phyloP scores from a whole-genome alignment of 2,329 filamentous ascomycete species.

The Monilinia fructigena region DNA sequence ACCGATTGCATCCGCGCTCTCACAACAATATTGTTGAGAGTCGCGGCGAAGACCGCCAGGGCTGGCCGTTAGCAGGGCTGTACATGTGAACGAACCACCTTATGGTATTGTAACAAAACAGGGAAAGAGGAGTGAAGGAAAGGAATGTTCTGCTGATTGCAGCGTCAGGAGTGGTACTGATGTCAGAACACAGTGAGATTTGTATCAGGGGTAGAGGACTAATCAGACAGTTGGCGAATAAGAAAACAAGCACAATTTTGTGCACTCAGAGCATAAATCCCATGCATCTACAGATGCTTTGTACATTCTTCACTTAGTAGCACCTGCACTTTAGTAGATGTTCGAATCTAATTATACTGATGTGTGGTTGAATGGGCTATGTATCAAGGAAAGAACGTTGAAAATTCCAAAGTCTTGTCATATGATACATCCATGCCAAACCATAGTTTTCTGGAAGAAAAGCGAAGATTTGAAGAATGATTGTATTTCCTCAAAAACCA shows the following conservation, averaged over 20 bases:
- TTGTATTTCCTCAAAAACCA: not conserved
- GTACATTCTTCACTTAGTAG: not conserved
- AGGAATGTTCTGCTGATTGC: not conserved
- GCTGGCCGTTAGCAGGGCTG: not conserved
- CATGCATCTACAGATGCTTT: not conserved
- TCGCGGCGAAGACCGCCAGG: not conserved
- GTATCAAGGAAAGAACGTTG: not conserved
- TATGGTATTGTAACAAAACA: not conserved
- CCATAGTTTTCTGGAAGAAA: not conserved
- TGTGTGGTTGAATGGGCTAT: not conserved
- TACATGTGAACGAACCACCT: not conserved
- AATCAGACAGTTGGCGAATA: not conserved
- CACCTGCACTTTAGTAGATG: not conserved
- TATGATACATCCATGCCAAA: not conserved
- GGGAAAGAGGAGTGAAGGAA: not conserved
- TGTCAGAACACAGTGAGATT: conserved; percentile 1
- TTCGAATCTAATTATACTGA: not conserved
- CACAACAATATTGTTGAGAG: not conserved
- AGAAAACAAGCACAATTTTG: not conserved
- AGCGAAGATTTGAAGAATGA: not conserved
- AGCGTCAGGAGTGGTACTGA: not conserved
- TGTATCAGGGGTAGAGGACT: not conserved
- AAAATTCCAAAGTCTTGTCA: not conserved
- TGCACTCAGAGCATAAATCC: not conserved
- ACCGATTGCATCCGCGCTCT: not conserved